These are phyloP conservation scores for Citrus sp. DNA, from an alignment of 345 rosid genomes.

Conservation along the genomic window DNA sequence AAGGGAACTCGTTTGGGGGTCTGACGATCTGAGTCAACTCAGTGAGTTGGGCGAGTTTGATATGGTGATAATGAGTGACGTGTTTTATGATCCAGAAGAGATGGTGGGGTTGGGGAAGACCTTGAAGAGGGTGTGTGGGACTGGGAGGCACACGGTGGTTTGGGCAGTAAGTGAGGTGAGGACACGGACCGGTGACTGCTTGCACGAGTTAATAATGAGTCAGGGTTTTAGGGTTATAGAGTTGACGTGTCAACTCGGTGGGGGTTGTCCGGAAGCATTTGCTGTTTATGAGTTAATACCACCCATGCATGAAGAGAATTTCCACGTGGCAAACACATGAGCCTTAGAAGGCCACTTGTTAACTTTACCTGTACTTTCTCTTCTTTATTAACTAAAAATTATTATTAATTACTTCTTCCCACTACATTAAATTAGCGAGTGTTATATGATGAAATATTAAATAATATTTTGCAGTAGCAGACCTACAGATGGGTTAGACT, in stretches of 20 bases:
- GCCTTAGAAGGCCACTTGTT: background rate
- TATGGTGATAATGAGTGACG: conserved; percentile 37
- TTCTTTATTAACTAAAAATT: too few relatives aligned
- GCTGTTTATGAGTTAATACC: background rate
- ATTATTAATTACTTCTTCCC: too few relatives aligned
- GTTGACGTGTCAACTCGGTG: conserved; percentile 6
- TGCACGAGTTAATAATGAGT: conserved; percentile 21
- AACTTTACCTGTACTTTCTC: too few relatives aligned
- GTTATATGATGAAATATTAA: too few relatives aligned
- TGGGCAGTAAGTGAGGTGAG: conserved; percentile 31
- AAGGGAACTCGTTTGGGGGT: conserved; percentile 35
- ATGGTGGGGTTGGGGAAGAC: conserved; percentile 26
- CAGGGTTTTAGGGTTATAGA: conserved; percentile 27
- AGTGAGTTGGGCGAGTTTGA: conserved; percentile 17
- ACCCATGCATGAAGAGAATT: background rate
- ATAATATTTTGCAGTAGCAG: too few relatives aligned
- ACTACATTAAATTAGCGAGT: too few relatives aligned
- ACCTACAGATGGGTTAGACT: too few relatives aligned
- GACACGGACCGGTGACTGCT: conserved; percentile 23
- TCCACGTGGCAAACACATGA: background rate
- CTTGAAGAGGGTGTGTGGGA: conserved; percentile 16
- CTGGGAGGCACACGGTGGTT: background rate
- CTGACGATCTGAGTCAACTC: conserved; percentile 8
- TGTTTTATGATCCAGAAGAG: conserved; percentile 28
- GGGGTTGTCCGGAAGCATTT: background rate